Evolutionary conservation across 2,329 filamentous ascomycete species (phyloP), one percentile per base, ranked within the genome.

Genomic region (Lasiodiplodia theobromae): DNA sequence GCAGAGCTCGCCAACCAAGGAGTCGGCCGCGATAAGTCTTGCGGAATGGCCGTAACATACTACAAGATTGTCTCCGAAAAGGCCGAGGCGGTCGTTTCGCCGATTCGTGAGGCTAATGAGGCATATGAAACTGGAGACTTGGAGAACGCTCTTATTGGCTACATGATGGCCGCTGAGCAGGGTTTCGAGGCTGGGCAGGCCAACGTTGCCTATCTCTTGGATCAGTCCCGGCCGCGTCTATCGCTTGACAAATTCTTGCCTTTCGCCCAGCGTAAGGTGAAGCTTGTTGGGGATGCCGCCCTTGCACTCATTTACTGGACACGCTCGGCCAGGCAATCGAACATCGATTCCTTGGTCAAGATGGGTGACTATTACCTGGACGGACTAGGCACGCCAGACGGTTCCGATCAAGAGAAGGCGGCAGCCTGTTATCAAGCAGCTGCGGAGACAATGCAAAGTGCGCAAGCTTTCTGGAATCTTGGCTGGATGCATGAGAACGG

Each of bases 401-500:
- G 71, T 8, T 74, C 83, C 0, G 92, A 96, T 72, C 83, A 92
- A 21, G 90, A 94, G 73, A 97, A 97, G 79, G 96, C 96, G 6
- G 94, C 94, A 0, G 90, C 92, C 54, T 99, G 96, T 82, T 99
- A 99, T 75, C 91, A 92, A 66, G 92, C 93, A 4, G 96, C 96
- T 1, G 94, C 94, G 0, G 96, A 99, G 76, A 94, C 92, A 69
- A 90, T 95, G 73, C 91, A 94, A 76, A 97, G 93, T 73, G 96
- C 95, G 2, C 96, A 99, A 80, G 96, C 96, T 16, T 88, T 97
- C 68, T 99, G 94, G 88, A 98, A 99, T 75, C 85, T 99, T 16
- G 96, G 96, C 5, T 99, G 96, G 96, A 98, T 99, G 95, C 94
- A 99, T 76, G 96, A 99, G 81, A 97, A 98, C 75, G 96, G 96